Conservation (phyloP, 305 asterid genomes). For the Stenogyne calaminthoides region DNA sequence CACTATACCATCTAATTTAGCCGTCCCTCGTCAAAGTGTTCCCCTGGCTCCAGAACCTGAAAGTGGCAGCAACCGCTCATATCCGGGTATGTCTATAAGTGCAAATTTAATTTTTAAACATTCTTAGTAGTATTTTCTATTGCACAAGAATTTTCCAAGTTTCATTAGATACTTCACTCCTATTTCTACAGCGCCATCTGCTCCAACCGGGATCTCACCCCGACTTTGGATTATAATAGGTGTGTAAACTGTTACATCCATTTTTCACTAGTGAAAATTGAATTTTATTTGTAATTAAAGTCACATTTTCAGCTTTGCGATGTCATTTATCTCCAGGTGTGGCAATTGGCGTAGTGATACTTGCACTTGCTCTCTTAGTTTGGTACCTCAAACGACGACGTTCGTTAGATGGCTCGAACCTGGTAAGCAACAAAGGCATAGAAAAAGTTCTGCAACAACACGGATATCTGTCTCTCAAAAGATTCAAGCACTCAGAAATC, state of each 20-base stretch:
- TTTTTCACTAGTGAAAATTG: neutral
- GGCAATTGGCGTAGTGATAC: neutral
- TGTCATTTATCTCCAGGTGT: neutral
- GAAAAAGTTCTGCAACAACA: neutral
- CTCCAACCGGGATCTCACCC: neutral
- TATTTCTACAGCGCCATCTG: neutral
- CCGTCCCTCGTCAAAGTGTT: neutral
- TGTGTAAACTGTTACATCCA: neutral
- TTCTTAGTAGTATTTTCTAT: neutral
- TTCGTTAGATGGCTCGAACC: neutral
- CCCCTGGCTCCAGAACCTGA: neutral
- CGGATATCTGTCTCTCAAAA: slow-evolving; percentile 1
- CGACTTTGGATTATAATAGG: neutral
- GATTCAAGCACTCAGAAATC: neutral
- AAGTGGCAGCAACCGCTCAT: neutral
- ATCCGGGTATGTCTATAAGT: neutral
- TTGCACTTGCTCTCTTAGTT: neutral
- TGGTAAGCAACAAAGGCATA: neutral
- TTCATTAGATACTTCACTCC: neutral
- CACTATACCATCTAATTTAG: too few relatives aligned
- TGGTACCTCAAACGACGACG: neutral
- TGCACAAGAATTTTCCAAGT: neutral
- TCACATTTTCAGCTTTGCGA: neutral
- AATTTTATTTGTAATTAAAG: neutral
- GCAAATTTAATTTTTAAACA: neutral